Base-by-base conservation (phyloP, 176 grass and related monocot genomes). In the Lolium perenne region DNA sequence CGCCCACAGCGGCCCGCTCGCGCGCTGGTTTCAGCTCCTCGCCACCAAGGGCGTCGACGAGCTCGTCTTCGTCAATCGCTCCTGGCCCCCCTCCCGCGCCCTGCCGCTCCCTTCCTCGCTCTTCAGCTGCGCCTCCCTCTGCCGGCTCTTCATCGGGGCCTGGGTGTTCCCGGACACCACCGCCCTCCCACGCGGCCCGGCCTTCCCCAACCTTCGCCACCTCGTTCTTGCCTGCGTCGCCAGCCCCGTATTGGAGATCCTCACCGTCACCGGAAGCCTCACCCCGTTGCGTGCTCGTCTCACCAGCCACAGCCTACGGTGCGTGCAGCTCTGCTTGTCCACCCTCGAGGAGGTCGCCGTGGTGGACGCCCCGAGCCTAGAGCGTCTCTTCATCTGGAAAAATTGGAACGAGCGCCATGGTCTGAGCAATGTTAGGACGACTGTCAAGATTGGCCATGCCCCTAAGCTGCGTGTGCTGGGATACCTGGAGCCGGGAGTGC, bases 31-130 rank as follows among this genome's bases (percentile, higher is more conserved):
- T 46, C 17, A 74, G 3, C 57, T 17, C 68, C 85, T 87, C 0
- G 85, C 85, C 57, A 26, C 69, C n/a, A 82, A 82, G 38, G 59
- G 69, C 48, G 71, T 82, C 79, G 26, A 57, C 4, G 58, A 82
- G 38, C 69, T 87, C 58, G 59, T 43, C 71, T 46, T 82, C n/a
- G 35, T 82, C 48, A 76, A 82, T 60, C 79, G 47, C 69, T 49
- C 71, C 20, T 68, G 3, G 12, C 79, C 66, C 43, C 4, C 45
- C 40, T 5, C 76, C 45, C 10, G 1, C 10, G 48, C 3, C 59
- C 46, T 61, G 55, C 70, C 18, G 47, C 29, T 78, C 62, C 84
- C 76, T 13, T 18, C 65, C 49, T 23, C 53, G 8, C 63, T 78
- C 76, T 86, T 67, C 61, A 46, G n/a, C 21, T 78, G 53, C 10